A percentile compares a stretch with the other conserved stretches of the same genome.
These are phyloP conservation scores for Chlamydomonas asymmetrica DNA, from an alignment of 139 green algal genomes.

Conservation along the genomic window DNA sequence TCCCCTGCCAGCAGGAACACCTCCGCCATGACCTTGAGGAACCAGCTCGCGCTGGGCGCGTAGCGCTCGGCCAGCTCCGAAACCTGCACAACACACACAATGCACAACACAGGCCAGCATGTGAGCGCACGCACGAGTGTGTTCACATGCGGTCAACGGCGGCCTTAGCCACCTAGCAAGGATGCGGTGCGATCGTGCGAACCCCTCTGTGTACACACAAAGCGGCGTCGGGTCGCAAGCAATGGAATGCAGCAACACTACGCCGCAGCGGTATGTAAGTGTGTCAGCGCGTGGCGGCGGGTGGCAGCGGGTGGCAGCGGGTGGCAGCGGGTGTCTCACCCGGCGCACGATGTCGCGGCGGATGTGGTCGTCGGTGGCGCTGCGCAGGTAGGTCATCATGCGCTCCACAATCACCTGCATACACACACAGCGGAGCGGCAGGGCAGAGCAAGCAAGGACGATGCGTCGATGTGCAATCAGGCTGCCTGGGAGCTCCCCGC, in stretches of 20 bases:
- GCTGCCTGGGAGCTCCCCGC: too few relatives aligned
- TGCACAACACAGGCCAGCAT: too few relatives aligned
- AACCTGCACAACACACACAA: too few relatives aligned
- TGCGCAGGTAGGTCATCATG: slow-evolving; percentile 87
- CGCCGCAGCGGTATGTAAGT: neutral
- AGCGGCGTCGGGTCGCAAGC: too few relatives aligned
- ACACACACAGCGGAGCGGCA: neutral
- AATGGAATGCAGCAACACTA: neutral
- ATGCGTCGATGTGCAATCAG: too few relatives aligned
- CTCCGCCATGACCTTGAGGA: slow-evolving; percentile 85
- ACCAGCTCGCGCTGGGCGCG: slow-evolving; percentile 88
- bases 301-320: neutral
- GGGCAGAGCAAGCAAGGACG: too few relatives aligned
- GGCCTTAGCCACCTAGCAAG: too few relatives aligned
- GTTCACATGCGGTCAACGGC: too few relatives aligned
- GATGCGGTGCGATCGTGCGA: too few relatives aligned
- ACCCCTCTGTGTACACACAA: too few relatives aligned
- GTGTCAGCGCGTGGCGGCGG: neutral
- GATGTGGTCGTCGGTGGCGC: slow-evolving; percentile 64
- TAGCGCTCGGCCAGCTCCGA: slow-evolving; percentile 87
- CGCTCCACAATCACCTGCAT: slow-evolving; percentile 86
- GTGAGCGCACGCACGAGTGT: too few relatives aligned
- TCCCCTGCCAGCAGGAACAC: slow-evolving; percentile 88
- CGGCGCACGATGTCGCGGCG: slow-evolving; percentile 55
- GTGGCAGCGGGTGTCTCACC: slow-evolving; percentile 12